Evolutionary conservation across 2,329 filamentous ascomycete genomes (phyloP).

Genomic region (Aspergillus eucalypticola): DNA sequence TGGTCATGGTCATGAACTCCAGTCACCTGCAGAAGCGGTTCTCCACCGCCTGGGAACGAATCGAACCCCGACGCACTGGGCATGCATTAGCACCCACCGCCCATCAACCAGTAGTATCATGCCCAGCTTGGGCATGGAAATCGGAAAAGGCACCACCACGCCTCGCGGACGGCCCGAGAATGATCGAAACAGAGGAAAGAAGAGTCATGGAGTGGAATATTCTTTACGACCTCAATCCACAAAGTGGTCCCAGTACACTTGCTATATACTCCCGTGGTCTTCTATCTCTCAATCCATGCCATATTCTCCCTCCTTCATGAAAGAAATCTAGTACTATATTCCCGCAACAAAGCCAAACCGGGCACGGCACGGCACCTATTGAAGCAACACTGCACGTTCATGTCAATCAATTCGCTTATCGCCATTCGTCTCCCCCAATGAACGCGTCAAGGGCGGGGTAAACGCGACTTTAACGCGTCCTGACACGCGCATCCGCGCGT

Average conservation of each 20-base stretch:
- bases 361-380: neutral
- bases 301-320: neutral
- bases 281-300: neutral
- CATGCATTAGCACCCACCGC: slow-evolving; percentile 23
- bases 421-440: neutral
- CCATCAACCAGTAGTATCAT: slow-evolving; percentile 1
- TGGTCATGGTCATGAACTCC: slow-evolving; percentile 18
- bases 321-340: neutral
- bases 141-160: neutral
- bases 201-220: neutral
- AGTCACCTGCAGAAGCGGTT: slow-evolving; percentile 22
- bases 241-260: neutral
- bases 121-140: neutral
- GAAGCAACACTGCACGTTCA: neutral
- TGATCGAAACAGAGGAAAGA: neutral
- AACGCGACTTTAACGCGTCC: slow-evolving; percentile 23
- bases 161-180: slow-evolving; percentile 1
- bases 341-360: neutral
- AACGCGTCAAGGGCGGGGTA: slow-evolving; percentile 23
- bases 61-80: slow-evolving; percentile 21
- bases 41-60: slow-evolving; percentile 16
- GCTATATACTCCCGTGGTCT: neutral
- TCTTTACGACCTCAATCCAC: neutral
- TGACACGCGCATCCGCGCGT: slow-evolving; percentile 22
- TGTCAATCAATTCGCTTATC: slow-evolving; percentile 11